A percentile compares a stretch with the other conserved stretches of the same genome.
These are phyloP conservation scores for Medicago lupulina DNA, from an alignment of 306 rosid genomes.

Conservation along the genomic window DNA sequence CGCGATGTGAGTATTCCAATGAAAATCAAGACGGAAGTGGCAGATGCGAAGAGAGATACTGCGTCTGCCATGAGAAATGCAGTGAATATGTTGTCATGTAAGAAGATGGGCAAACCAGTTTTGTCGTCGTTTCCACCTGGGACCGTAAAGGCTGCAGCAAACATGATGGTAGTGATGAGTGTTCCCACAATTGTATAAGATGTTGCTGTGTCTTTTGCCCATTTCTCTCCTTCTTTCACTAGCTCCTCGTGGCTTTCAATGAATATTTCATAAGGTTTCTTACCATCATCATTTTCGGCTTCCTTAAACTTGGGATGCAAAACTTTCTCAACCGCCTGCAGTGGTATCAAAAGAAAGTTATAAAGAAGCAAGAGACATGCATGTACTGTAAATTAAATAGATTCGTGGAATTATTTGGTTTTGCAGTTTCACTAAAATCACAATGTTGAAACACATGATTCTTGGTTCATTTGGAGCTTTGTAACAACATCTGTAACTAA, in stretches of 20 bases:
- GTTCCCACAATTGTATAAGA: conserved; percentile 7
- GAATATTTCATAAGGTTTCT: conserved; percentile 25
- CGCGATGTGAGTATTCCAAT: conserved; percentile 19
- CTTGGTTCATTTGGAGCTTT: no score
- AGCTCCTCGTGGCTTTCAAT: conserved; percentile 18
- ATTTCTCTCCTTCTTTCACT: conserved; percentile 24
- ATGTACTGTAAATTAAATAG: no score
- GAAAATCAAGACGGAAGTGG: conserved; percentile 21
- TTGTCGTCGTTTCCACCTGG: conserved; percentile 29
- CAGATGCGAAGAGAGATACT: neutral
- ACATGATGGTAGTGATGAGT: conserved; percentile 35
- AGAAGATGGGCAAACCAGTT: conserved; percentile 1
- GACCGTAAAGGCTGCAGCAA: conserved; percentile 38
- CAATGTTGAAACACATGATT: no score
- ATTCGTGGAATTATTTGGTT: no score
- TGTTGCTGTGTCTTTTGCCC: conserved; percentile 36
- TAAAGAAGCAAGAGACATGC: no score
- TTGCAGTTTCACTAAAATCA: no score
- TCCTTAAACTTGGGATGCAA: conserved; percentile 19
- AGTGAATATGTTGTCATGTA: neutral
- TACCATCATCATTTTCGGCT: neutral
- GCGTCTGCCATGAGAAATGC: conserved; percentile 25
- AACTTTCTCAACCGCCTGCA: conserved; percentile 34
- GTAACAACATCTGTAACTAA: no score
- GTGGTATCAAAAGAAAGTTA: no score